These are phyloP conservation scores for Piper longum DNA, from an alignment of 164 flowering plant species.

Conservation along the genomic window DNA sequence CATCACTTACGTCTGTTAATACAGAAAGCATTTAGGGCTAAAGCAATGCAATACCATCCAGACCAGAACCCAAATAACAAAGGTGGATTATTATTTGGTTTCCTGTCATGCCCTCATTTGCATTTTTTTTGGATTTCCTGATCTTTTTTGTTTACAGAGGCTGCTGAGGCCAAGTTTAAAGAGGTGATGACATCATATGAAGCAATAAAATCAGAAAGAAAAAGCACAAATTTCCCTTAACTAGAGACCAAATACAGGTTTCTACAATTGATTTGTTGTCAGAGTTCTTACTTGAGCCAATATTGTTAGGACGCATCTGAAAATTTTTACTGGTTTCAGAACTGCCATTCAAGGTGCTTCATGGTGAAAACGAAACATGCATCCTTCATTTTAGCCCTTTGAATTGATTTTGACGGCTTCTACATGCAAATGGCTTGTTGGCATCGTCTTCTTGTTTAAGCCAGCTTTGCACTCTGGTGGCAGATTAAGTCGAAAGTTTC, in stretches of 20 bases:
- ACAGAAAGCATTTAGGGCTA: slow-evolving; percentile 83
- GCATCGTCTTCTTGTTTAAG: too few relatives aligned
- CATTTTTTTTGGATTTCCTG: not conserved
- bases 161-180: slow-evolving; percentile 86
- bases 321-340: too few relatives aligned
- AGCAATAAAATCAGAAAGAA: slow-evolving; percentile 71
- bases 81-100: slow-evolving; percentile 26
- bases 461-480: too few relatives aligned
- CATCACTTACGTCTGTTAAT: not conserved
- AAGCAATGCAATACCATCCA: slow-evolving; percentile 86
- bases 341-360: too few relatives aligned
- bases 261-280: too few relatives aligned
- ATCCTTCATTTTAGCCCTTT: too few relatives aligned
- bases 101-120: not conserved
- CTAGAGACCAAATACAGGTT: not conserved
- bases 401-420: too few relatives aligned
- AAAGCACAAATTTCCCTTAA: not conserved
- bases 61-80: slow-evolving; percentile 93
- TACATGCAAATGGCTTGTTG: too few relatives aligned
- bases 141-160: slow-evolving; percentile 39
- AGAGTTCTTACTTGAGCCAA: too few relatives aligned
- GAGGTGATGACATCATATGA: slow-evolving; percentile 84
- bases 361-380: too few relatives aligned
- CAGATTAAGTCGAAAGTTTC: too few relatives aligned
- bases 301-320: too few relatives aligned